Evolutionary conservation across 108 stramenopile genomes (phyloP).

Genomic region (Ochromonas danica): DNA sequence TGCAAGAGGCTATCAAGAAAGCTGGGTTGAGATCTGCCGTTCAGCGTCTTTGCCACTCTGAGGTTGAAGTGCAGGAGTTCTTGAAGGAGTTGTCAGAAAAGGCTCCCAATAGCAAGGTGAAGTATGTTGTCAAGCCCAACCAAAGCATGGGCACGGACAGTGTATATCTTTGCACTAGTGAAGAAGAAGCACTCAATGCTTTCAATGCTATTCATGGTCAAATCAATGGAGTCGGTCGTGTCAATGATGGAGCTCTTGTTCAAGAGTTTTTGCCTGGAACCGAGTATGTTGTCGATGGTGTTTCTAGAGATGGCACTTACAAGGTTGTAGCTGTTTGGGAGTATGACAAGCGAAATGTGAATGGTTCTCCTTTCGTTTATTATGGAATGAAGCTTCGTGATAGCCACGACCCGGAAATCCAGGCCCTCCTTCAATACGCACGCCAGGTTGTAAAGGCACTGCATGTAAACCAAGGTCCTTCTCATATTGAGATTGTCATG

Average conservation of each 20-base stretch:
- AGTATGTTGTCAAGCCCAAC: slow-evolving; percentile 35
- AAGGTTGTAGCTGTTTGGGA: slow-evolving; percentile 30
- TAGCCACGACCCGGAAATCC: neutral
- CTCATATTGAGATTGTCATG: slow-evolving; percentile 26
- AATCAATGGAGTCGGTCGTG: slow-evolving; percentile 22
- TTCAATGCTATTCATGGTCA: slow-evolving; percentile 33
- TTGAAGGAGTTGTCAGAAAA: slow-evolving; percentile 65
- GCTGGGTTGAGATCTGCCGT: neutral
- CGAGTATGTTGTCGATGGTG: slow-evolving; percentile 32
- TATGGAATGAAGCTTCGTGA: slow-evolving; percentile 24
- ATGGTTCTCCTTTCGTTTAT: slow-evolving; percentile 23
- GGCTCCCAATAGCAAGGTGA: neutral
- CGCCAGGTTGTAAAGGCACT: slow-evolving; percentile 8
- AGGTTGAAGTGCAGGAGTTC: slow-evolving; percentile 54
- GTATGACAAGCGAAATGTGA: slow-evolving; percentile 31
- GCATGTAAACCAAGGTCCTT: slow-evolving; percentile 8
- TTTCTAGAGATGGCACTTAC: slow-evolving; percentile 29
- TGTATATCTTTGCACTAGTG: slow-evolving; percentile 2
- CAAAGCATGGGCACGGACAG: slow-evolving; percentile 23
- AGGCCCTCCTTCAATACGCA: neutral
- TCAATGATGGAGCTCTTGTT: slow-evolving; percentile 34
- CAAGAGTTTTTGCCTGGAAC: slow-evolving; percentile 31
- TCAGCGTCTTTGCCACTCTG: slow-evolving; percentile 3
- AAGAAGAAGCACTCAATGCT: slow-evolving; percentile 5
- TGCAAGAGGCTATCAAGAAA: slow-evolving; percentile 6